These are phyloP conservation scores for Botrytis paeoniae DNA, from an alignment of 2,329 filamentous ascomycete genomes.

Conservation along the genomic window DNA sequence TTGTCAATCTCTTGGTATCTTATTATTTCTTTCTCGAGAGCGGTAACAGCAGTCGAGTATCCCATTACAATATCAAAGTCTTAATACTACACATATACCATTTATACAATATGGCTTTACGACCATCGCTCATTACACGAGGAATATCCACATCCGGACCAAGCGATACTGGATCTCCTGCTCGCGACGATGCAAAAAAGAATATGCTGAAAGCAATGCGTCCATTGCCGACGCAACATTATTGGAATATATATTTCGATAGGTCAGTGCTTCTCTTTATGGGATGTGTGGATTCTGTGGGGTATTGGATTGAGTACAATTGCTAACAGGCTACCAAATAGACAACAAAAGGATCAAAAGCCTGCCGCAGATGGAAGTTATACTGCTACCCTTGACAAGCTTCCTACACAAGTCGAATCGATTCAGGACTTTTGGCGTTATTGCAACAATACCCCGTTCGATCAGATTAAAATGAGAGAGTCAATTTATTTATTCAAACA, in stretches of 20 bases:
- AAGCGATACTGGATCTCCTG: slow-evolving; percentile 63
- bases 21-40: background rate
- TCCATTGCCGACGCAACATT: slow-evolving; percentile 73
- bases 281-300: background rate
- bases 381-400: slow-evolving; percentile 52
- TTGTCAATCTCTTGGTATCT: background rate
- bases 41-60: background rate
- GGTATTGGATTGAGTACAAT: background rate
- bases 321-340: slow-evolving; percentile 18
- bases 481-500: slow-evolving; percentile 77
- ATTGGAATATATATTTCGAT: slow-evolving; percentile 72
- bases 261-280: slow-evolving; percentile 41
- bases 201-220: slow-evolving; percentile 75
- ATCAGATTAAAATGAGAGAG: slow-evolving; percentile 72
- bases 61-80: background rate
- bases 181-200: slow-evolving; percentile 76
- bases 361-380: slow-evolving; percentile 38
- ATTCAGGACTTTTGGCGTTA: slow-evolving; percentile 84
- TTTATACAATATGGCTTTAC: slow-evolving; percentile 48
- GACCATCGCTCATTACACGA: slow-evolving; percentile 59
- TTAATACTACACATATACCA: slow-evolving; percentile 4
- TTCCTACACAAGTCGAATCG: slow-evolving; percentile 67
- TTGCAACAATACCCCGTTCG: slow-evolving; percentile 76
- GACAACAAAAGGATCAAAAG: slow-evolving; percentile 37
- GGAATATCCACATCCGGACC: slow-evolving; percentile 60